Conservation (phyloP, 257 asterid species). For the Solanum rostratum region DNA sequence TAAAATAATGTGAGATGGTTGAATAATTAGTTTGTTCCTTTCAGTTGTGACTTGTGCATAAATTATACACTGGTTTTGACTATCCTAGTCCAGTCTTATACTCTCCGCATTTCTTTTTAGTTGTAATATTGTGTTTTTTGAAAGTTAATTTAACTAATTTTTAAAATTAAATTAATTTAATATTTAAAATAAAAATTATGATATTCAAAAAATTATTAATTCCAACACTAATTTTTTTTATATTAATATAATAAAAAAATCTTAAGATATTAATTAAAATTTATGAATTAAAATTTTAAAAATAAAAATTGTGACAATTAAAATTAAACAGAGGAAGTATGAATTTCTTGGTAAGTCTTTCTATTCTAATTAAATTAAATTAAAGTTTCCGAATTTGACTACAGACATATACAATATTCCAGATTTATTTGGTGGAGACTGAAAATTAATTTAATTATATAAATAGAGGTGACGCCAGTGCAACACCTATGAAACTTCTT, state of each 20-base stretch:
- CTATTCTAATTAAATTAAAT: neutral
- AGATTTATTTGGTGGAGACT: neutral
- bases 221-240: too few species aligned
- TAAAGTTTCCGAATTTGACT: neutral
- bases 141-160: too few species aligned
- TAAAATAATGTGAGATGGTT: constrained; percentile 28
- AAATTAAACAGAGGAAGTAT: neutral
- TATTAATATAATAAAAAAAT: too few species aligned
- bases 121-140: too few species aligned
- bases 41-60: constrained; percentile 98
- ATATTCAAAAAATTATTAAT: too few species aligned
- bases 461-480: neutral
- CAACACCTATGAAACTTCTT: neutral
- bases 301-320: too few species aligned
- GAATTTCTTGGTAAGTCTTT: neutral
- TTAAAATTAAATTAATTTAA: too few species aligned
- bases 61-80: constrained; percentile 91
- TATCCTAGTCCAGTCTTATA: constrained; percentile 33
- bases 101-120: too few species aligned
- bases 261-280: too few species aligned
- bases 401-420: neutral
- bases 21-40: constrained; percentile 62
- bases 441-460: neutral
- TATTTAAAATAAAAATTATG: too few species aligned
- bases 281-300: too few species aligned